Percentiles rank a stretch among this genome's conserved stretches.
phyloP scores from a whole-genome alignment of 2,329 filamentous ascomycete species.

The Sporothrix dimorphospora region DNA sequence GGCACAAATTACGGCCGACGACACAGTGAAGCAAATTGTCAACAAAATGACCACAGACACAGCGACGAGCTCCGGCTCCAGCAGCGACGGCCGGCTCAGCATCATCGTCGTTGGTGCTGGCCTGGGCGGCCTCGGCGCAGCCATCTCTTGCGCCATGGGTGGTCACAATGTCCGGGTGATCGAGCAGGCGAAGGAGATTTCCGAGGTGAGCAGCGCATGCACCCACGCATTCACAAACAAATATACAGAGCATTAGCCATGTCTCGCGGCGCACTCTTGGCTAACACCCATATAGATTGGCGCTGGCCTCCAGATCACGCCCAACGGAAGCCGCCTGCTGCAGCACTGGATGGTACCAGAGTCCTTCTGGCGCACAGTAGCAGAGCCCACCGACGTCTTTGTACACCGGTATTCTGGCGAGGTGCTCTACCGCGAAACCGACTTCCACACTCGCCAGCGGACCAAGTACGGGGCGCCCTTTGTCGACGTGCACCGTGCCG shows the following conservation, averaged over 20 bases:
- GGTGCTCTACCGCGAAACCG: not conserved
- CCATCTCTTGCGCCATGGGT: not conserved
- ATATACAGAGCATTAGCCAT: not conserved
- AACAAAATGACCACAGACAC: not conserved
- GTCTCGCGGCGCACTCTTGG: too few species aligned
- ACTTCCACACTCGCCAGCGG: not conserved
- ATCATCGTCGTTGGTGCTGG: not conserved
- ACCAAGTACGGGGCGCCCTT: slow-evolving; percentile 38
- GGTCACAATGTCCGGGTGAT: not conserved
- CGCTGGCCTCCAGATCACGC: slow-evolving; percentile 35
- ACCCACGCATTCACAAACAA: not conserved
- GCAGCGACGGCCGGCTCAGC: not conserved
- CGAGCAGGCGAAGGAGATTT: not conserved
- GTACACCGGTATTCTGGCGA: not conserved
- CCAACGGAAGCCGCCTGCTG: slow-evolving; percentile 40
- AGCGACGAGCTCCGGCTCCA: not conserved
- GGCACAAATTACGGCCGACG: not conserved
- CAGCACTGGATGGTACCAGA: slow-evolving; percentile 35
- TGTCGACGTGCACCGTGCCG: slow-evolving; percentile 42
- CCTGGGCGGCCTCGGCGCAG: not conserved
- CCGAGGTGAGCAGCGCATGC: not conserved
- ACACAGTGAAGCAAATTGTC: not conserved
- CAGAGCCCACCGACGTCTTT: not conserved
- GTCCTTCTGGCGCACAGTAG: not conserved
- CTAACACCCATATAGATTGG: not conserved